Evolutionary conservation across 1,139 yeast genomes (phyloP).

Genomic region (Taphrina betulina): DNA sequence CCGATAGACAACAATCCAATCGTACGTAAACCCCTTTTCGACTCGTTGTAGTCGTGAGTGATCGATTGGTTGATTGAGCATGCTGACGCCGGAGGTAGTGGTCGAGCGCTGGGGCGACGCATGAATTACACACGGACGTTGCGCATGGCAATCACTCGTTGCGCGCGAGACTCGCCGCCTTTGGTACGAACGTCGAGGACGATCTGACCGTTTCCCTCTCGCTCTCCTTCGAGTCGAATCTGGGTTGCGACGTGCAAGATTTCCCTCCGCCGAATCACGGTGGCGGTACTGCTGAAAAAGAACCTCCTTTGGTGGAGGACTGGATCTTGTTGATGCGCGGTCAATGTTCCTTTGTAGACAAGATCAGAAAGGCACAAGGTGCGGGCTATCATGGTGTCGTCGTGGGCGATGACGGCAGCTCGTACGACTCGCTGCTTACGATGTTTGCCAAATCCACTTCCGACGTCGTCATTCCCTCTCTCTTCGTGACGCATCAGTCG

Average conservation of each 20-base stretch:
- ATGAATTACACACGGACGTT: conserved; percentile 6
- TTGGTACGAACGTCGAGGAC: conserved; percentile 43
- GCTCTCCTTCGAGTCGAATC: not conserved
- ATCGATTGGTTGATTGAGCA: no score
- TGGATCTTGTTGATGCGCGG: conserved; percentile 47
- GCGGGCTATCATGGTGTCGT: conserved; percentile 49
- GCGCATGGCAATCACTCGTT: conserved; percentile 34
- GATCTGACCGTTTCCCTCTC: not conserved
- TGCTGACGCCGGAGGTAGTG: no score
- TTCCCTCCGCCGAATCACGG: not conserved
- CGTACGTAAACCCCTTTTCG: conserved; percentile 4
- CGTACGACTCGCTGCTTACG: conserved; percentile 43
- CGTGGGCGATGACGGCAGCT: conserved; percentile 46
- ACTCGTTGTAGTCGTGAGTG: no score
- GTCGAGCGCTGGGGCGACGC: conserved; percentile 25
- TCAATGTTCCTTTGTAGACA: conserved; percentile 47
- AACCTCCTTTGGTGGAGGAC: not conserved
- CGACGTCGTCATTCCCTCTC: conserved; percentile 45
- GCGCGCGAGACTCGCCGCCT: conserved; percentile 46
- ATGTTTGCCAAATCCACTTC: conserved; percentile 44
- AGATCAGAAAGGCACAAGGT: conserved; percentile 45
- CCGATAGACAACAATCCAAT: conserved; percentile 16
- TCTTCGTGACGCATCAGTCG: conserved; percentile 46
- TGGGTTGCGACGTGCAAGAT: not conserved
- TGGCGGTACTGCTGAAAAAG: not conserved